phyloP scores from a whole-genome alignment of 2,329 filamentous ascomycete genomes.

The Ascochyta fabae region DNA sequence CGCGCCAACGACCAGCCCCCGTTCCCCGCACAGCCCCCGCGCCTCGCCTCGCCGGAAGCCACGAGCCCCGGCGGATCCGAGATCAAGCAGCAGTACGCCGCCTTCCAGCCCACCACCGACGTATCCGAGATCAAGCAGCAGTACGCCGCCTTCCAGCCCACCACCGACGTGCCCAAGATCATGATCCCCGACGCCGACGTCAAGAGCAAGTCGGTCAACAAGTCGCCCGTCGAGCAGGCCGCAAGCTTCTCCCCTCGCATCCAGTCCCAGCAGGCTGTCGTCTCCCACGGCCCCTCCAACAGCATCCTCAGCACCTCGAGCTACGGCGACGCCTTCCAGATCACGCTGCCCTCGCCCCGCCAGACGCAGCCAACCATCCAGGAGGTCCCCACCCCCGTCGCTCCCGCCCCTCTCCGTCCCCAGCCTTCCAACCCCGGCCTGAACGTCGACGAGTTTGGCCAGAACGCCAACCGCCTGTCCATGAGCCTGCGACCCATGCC shows the following conservation, averaged over 20 bases:
- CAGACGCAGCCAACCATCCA: constrained; percentile 25
- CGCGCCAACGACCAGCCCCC: constrained; percentile 26
- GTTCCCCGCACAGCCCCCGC: constrained; percentile 21
- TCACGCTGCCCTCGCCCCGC: constrained; percentile 53
- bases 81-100: constrained; percentile 40
- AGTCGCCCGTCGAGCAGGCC: constrained; percentile 31
- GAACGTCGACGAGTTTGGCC: constrained; percentile 39
- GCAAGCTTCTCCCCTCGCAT: constrained; percentile 35
- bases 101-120: constrained; percentile 46
- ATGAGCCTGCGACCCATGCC: constrained; percentile 82
- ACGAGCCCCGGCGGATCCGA: neutral
- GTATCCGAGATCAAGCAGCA: no score
- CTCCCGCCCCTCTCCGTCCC: constrained; percentile 40
- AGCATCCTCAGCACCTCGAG: constrained; percentile 59
- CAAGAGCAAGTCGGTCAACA: constrained; percentile 33
- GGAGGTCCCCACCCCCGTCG: constrained; percentile 29
- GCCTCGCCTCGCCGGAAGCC: neutral
- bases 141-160: no score
- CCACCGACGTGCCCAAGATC: constrained; percentile 36
- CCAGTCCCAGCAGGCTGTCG: constrained; percentile 47
- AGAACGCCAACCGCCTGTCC: constrained; percentile 59
- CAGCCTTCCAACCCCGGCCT: constrained; percentile 31
- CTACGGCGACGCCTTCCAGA: constrained; percentile 62
- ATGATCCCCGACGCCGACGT: constrained; percentile 28
- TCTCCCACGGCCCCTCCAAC: constrained; percentile 41